Evolutionary conservation across 768 basidiomycete species (phyloP).

Genomic region (Rhodotorula sphaerocarpa): DNA sequence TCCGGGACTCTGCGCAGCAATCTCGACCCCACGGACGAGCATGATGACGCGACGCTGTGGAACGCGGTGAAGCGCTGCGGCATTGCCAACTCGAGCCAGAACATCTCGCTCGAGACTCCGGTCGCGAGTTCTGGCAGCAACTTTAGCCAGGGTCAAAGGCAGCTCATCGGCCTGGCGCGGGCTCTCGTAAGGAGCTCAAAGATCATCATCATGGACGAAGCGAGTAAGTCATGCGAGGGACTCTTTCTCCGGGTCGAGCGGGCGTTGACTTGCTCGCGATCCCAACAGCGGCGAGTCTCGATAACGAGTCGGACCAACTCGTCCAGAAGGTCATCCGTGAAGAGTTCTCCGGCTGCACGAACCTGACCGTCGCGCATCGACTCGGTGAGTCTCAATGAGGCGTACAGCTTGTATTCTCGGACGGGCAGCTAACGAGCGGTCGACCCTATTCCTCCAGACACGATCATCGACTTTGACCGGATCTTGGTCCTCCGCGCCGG

Average conservation of each 20-base stretch:
- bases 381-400: conserved; percentile 5
- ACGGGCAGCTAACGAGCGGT: too few relatives aligned
- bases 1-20: conserved; percentile 61
- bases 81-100: conserved; percentile 9
- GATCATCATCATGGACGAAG: conserved; percentile 35
- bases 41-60: conserved; percentile 38
- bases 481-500: conserved; percentile 33
- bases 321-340: conserved; percentile 34
- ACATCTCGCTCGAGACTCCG: conserved; percentile 11
- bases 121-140: conserved; percentile 48
- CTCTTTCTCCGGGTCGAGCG: too few relatives aligned
- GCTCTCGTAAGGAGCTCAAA: conserved; percentile 35
- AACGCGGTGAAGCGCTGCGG: conserved; percentile 36
- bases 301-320: conserved; percentile 48
- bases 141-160: conserved; percentile 85
- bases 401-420: neutral
- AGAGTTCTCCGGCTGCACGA: conserved; percentile 35
- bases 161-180: conserved; percentile 46
- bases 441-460: conserved; percentile 15
- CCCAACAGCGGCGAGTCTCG: conserved; percentile 35
- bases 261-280: neutral
- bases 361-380: conserved; percentile 35
- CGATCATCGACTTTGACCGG: conserved; percentile 37
- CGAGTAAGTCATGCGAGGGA: conserved; percentile 6
- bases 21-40: conserved; percentile 35